Base-by-base conservation (phyloP, 2,329 filamentous ascomycete genomes). In the Colletotrichum paranaense region DNA sequence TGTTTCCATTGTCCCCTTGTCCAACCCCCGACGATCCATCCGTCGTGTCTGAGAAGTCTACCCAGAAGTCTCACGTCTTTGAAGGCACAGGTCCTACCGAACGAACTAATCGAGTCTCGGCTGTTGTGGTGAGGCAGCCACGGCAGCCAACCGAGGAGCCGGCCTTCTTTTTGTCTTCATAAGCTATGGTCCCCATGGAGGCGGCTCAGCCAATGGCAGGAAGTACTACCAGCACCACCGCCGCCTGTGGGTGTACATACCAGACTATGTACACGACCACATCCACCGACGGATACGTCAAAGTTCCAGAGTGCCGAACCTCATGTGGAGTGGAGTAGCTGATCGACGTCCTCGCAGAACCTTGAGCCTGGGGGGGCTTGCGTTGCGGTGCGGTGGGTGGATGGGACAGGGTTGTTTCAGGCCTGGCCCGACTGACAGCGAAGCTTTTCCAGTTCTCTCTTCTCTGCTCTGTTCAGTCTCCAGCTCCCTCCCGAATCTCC, bases 371-470 rank as follows among this genome's bases (percentile, higher is more conserved):
- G 28, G 38, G 38, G 30, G 42, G 42, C 42, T 49, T 22, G 42
- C 22, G 11, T 35, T 35, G 32, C 32, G 32, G 32, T 42, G 38
- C 16, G 38, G 38, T 42, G 6, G 56, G 62, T 65, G 60, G 71
- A 68, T 30, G 26, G 64, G 68, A 71, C 71, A 73, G 49, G 71
- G 71, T 66, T 73, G 71, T 73, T 73, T 73, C 71, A 73, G 67
- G 71, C 67, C 35, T 56, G 38, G 52, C 42, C 19, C 42, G 42
- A 32, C 52, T 72, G 67, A 52, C 60, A 65, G 67, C 56, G 56
- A 70, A 70, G 67, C 70, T 66, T 73, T 70, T 70, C 22, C 42
- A 70, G 38, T 38, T 19, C 30, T 32, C 28, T 63, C 55, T 64
- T 42, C 32, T 30, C 26, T 26, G 26, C 26, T 26, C 26, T 26